These are phyloP conservation scores for Pseudogymnoascus sp. DNA, from an alignment of 2,329 filamentous ascomycete species.

Conservation along the genomic window DNA sequence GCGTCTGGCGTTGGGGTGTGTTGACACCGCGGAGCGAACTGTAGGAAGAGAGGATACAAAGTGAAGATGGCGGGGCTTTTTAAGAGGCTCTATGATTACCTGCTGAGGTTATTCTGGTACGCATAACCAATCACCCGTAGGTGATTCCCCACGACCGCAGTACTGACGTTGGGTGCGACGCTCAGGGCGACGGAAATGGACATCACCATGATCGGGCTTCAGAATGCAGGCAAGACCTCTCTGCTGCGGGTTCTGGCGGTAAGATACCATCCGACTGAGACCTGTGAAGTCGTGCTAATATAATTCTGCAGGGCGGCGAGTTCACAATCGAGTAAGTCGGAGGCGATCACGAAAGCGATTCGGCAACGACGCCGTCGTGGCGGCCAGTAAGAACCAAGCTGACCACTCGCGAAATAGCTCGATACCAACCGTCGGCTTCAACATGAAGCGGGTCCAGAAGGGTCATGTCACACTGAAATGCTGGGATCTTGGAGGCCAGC, in stretches of 20 bases:
- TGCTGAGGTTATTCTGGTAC: constrained; percentile 95
- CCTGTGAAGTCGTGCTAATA: constrained; percentile 14
- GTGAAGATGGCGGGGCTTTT: constrained; percentile 80
- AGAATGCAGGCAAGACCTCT: constrained; percentile 97
- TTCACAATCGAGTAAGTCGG: constrained; percentile 97
- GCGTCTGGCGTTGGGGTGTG: neutral
- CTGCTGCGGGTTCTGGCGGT: constrained; percentile 89
- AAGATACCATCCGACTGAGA: constrained; percentile 37
- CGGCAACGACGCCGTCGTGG: neutral
- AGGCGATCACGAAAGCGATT: constrained; percentile 9
- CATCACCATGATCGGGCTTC: constrained; percentile 96
- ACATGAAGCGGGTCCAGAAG: constrained; percentile 96
- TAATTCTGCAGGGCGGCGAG: constrained; percentile 69
- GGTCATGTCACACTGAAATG: constrained; percentile 98
- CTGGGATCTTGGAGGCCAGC: constrained; percentile 97
- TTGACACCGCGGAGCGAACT: neutral
- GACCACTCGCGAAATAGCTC: constrained; percentile 56
- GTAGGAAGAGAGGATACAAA: constrained; percentile 15
- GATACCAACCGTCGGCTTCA: constrained; percentile 97
- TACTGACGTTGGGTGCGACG: constrained; percentile 13
- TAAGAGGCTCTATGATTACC: constrained; percentile 94
- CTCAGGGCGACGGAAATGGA: constrained; percentile 97
- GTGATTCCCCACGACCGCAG: neutral
- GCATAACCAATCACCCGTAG: constrained; percentile 26
- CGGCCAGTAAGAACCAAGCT: constrained; percentile 22